Percentiles rank a stretch among this genome's conserved stretches.
Conservation (phyloP, 2,329 filamentous ascomycete species). For the Zymoseptoria brevis region DNA sequence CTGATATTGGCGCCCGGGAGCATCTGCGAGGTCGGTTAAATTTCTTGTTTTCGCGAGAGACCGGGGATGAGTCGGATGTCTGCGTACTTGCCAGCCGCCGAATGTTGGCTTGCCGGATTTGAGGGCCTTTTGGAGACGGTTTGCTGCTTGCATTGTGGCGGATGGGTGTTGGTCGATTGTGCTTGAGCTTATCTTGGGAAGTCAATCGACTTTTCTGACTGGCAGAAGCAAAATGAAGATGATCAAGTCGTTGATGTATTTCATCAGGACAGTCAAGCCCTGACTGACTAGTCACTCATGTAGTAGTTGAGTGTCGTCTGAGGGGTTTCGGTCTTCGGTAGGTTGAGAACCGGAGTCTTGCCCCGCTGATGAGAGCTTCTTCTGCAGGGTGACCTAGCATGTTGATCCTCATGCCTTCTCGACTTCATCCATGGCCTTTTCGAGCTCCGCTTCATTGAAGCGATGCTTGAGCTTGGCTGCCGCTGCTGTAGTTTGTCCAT, state of each 20-base stretch:
- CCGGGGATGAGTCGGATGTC: neutral
- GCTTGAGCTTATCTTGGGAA: neutral
- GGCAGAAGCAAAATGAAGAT: neutral
- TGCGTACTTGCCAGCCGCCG: slow-evolving; percentile 49
- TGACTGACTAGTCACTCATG: neutral
- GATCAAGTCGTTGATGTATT: neutral
- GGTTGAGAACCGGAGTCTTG: neutral
- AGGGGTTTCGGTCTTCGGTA: neutral
- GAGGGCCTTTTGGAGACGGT: slow-evolving; percentile 46
- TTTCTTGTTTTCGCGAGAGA: neutral
- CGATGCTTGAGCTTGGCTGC: slow-evolving; percentile 71
- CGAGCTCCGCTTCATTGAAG: slow-evolving; percentile 59
- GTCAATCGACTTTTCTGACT: neutral
- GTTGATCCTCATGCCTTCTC: slow-evolving; percentile 11
- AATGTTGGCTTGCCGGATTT: slow-evolving; percentile 44
- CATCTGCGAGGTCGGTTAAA: slow-evolving; percentile 28
- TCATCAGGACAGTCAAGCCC: no score
- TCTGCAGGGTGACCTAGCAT: neutral
- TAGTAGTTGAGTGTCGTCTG: neutral
- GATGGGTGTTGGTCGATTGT: slow-evolving; percentile 14
- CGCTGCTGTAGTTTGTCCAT: slow-evolving; percentile 47
- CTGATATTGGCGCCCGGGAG: slow-evolving; percentile 48
- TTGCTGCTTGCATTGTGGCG: slow-evolving; percentile 44
- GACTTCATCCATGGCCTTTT: slow-evolving; percentile 59
- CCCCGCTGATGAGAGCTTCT: neutral